A percentile compares a stretch with the other conserved stretches of the same genome.
Evolutionary conservation across 345 rosid genomes (phyloP).

Genomic region (Geranium rotundifolium): DNA sequence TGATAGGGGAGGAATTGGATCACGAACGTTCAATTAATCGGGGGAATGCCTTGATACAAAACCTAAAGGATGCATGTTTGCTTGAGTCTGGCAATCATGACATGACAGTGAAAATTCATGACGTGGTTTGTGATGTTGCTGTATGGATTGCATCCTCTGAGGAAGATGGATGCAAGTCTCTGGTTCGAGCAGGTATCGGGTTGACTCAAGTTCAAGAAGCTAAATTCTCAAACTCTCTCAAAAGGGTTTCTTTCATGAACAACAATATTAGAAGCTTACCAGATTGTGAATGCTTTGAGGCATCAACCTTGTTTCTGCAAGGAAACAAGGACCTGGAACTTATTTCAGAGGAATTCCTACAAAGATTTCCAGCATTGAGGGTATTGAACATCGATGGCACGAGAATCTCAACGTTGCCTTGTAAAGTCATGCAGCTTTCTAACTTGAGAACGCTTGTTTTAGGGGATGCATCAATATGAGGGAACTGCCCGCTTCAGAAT

Average conservation of each 20-base stretch:
- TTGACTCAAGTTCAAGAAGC: conserved; percentile 13
- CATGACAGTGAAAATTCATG: conserved; percentile 39
- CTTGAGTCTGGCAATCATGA: conserved; percentile 26
- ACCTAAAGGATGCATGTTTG: conserved; percentile 32
- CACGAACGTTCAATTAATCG: conserved; percentile 16
- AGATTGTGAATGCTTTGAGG: background rate
- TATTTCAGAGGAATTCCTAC: background rate
- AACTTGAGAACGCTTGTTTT: conserved; percentile 27
- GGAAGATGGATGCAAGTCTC: conserved; percentile 12
- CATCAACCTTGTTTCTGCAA: background rate
- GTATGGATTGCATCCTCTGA: conserved; percentile 25
- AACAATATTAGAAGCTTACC: conserved; percentile 8
- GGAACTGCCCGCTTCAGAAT: conserved; percentile 15
- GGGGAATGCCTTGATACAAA: conserved; percentile 30
- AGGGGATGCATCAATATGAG: conserved; percentile 22
- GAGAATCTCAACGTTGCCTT: conserved; percentile 19
- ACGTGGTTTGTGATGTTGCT: conserved; percentile 35
- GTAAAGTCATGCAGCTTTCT: conserved; percentile 15
- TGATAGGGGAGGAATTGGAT: conserved; percentile 20
- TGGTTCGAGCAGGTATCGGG: conserved; percentile 22
- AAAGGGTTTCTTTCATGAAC: conserved; percentile 34
- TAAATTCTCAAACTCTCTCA: conserved; percentile 16
- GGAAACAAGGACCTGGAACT: background rate
- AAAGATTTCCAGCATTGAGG: conserved; percentile 5
- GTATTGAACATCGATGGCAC: conserved; percentile 27